Conservation (phyloP, 106 monocot species). For the Acanthochlamys bracteata region DNA sequence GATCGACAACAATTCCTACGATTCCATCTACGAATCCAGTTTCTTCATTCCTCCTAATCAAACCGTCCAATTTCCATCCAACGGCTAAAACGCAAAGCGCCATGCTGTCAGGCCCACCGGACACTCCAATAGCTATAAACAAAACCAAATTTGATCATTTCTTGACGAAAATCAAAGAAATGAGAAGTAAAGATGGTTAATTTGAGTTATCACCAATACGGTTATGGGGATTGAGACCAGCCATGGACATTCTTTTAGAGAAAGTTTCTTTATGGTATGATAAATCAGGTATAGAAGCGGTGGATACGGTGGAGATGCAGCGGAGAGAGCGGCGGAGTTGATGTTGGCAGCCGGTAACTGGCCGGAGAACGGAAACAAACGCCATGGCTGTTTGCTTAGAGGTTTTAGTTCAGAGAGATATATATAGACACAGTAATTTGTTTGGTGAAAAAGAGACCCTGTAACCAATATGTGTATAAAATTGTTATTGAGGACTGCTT, state of each 20-base stretch:
- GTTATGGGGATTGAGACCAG: slow-evolving; percentile 78
- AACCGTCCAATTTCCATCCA: slow-evolving; percentile 55
- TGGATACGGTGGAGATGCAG: slow-evolving; percentile 7
- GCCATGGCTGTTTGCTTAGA: too few species aligned
- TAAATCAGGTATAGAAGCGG: slow-evolving; percentile 13
- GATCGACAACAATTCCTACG: slow-evolving; percentile 86
- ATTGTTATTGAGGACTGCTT: too few species aligned
- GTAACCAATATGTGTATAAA: too few species aligned
- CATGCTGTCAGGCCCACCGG: slow-evolving; percentile 95
- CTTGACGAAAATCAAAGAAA: neutral
- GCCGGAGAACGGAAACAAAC: too few species aligned
- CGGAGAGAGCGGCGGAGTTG: slow-evolving; percentile 49
- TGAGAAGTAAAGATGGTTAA: neutral
- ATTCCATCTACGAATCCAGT: slow-evolving; percentile 61
- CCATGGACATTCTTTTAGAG: slow-evolving; percentile 74
- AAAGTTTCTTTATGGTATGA: slow-evolving; percentile 52
- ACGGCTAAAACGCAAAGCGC: slow-evolving; percentile 79
- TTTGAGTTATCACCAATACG: slow-evolving; percentile 48
- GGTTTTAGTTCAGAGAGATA: too few species aligned
- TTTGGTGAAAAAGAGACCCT: too few species aligned
- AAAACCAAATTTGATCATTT: neutral
- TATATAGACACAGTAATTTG: too few species aligned
- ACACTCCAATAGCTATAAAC: slow-evolving; percentile 75
- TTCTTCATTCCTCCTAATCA: neutral
- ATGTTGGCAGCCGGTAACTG: too few species aligned